Evolutionary conservation across 495 filamentous ascomycete species (phyloP).

Genomic region (Hamigera avellanea): DNA sequence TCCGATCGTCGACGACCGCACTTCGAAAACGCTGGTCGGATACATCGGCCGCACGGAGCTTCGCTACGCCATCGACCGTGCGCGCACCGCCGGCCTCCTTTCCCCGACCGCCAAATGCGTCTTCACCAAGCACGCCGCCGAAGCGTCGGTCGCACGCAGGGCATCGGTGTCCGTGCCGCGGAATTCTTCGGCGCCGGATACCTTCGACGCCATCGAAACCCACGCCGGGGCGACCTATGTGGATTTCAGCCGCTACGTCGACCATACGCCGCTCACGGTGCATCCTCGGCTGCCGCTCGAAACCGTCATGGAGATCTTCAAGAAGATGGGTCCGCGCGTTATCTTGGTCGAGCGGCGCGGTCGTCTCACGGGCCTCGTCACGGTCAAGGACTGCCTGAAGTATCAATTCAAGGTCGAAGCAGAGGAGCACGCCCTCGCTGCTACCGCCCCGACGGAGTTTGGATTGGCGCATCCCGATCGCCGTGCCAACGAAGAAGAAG

Average conservation of each 20-base stretch:
- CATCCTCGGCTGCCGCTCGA: slow-evolving; percentile 89
- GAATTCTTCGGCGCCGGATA: slow-evolving; percentile 36
- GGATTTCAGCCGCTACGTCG: slow-evolving; percentile 81
- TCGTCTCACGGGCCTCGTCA: slow-evolving; percentile 71
- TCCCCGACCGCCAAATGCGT: slow-evolving; percentile 60
- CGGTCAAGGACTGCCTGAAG: slow-evolving; percentile 93
- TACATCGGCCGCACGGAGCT: slow-evolving; percentile 95
- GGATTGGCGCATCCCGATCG: slow-evolving; percentile 21
- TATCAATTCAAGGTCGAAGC: slow-evolving; percentile 97
- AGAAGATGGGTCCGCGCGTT: slow-evolving; percentile 92
- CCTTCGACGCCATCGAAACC: slow-evolving; percentile 51
- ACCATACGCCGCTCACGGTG: slow-evolving; percentile 80
- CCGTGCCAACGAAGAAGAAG: slow-evolving; percentile 8
- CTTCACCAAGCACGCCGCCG: slow-evolving; percentile 57
- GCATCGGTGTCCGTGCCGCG: slow-evolving; percentile 21
- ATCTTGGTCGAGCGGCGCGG: slow-evolving; percentile 89
- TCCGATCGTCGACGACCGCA: slow-evolving; percentile 73
- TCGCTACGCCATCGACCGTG: slow-evolving; percentile 81
- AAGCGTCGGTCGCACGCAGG: slow-evolving; percentile 22
- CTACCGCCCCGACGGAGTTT: slow-evolving; percentile 24
- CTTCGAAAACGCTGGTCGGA: slow-evolving; percentile 62
- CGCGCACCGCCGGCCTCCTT: slow-evolving; percentile 62
- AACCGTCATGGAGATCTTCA: slow-evolving; percentile 98
- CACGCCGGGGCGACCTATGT: slow-evolving; percentile 47
- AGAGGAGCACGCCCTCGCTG: slow-evolving; percentile 55